Conservation (phyloP, 352 stramenopile species). For the Phytopythium chamaehyphon region DNA sequence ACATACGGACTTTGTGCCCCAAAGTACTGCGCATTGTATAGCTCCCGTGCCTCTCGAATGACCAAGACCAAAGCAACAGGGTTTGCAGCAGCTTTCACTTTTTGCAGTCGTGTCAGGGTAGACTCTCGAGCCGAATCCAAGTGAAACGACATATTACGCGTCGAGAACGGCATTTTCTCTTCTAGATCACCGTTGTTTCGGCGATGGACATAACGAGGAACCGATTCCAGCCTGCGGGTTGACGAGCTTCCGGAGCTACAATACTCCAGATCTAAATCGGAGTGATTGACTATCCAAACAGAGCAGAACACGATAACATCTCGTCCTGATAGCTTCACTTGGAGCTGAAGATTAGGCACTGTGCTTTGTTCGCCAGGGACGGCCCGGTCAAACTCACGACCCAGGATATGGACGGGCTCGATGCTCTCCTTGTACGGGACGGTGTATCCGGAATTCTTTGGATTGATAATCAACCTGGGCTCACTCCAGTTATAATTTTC, state of each 20-base stretch:
- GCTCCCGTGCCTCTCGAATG: slow-evolving; percentile 66
- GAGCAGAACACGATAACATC: slow-evolving; percentile 86
- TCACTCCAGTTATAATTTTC: slow-evolving; percentile 89
- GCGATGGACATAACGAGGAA: slow-evolving; percentile 76
- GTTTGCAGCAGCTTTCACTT: slow-evolving; percentile 72
- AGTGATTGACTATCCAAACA: slow-evolving; percentile 88
- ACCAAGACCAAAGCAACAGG: slow-evolving; percentile 81
- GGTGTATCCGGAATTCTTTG: slow-evolving; percentile 57
- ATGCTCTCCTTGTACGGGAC: slow-evolving; percentile 80
- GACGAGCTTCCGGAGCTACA: slow-evolving; percentile 82
- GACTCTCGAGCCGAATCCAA: slow-evolving; percentile 41
- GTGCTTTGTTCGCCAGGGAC: slow-evolving; percentile 67
- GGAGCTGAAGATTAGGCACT: slow-evolving; percentile 78
- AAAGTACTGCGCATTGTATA: slow-evolving; percentile 88
- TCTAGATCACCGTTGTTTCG: slow-evolving; percentile 35
- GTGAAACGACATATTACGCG: slow-evolving; percentile 57
- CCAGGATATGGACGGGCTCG: slow-evolving; percentile 64
- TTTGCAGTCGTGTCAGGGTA: slow-evolving; percentile 58
- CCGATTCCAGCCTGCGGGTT: slow-evolving; percentile 52
- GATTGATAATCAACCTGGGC: slow-evolving; percentile 75
- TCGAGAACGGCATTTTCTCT: slow-evolving; percentile 56
- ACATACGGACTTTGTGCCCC: slow-evolving; percentile 85
- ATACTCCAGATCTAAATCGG: slow-evolving; percentile 81
- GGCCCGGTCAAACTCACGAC: slow-evolving; percentile 62
- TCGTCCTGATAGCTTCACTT: slow-evolving; percentile 75